Evolutionary conservation across 2,329 filamentous ascomycete genomes (phyloP), one percentile per base, ranked within the genome.

Genomic region (Hortaea werneckii): DNA sequence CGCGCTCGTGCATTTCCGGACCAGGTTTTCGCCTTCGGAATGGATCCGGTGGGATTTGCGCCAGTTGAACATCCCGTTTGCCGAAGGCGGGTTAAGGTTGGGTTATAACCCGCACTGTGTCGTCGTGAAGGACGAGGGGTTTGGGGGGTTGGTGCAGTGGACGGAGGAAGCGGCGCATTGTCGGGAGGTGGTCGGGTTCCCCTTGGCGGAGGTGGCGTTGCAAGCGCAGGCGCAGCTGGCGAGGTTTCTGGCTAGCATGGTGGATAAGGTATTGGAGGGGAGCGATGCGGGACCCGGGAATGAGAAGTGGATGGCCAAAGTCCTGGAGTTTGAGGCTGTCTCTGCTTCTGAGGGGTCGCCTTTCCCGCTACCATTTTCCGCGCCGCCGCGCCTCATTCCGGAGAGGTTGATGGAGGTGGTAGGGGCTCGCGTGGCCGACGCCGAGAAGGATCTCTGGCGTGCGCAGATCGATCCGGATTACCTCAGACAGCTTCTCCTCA

Each of bases 181-280:
- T 5, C 37, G 29, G 11, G 48, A 57, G 9, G 47, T 52, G 5
- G 13, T 59, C 2, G 55, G 57, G 6, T 61, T 53, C 39, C 56
- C 57, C 1, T 48, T 54, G 7, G 54, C 47, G 4, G 40, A 42
- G 3, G 41, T 62, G 3, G 29, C 55, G 3, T 29, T 57, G 11
- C 49, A 59, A 35, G 56, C 57, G 1, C 54, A 60, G 35, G 41
- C 46, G 10, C 30, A 20, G 11, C 29, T 59, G 1, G 37, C 55
- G 27, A 28, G 13, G 7, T 53, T 56, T 5, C 43, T 58, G 1
- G 46, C 49, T n/a, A 8, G 9, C 0, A 29, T 51, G 2, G 40
- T 57, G 6, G 47, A 47, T 1, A 32, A 42, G 10, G 37, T 59
- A 6, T 34, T 43, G 4, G 42, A 43, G 9, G 29, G 29, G 11